These are phyloP conservation scores for Plasmopara halstedii DNA, from an alignment of 352 stramenopile genomes.

Conservation along the genomic window DNA sequence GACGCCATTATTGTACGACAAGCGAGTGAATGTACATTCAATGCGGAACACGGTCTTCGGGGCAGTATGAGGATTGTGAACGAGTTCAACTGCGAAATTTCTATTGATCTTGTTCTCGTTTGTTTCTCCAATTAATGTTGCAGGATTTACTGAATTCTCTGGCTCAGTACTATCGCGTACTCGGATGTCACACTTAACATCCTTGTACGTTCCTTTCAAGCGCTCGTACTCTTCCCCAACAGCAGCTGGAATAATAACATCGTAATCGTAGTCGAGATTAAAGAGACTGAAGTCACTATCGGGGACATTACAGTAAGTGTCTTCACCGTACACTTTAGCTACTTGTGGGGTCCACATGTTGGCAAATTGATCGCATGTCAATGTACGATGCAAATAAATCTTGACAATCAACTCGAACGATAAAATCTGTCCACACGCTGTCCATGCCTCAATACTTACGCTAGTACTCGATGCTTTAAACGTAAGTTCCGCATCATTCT, in stretches of 20 bases:
- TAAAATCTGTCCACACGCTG: slow-evolving; percentile 27
- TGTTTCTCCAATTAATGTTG: not conserved
- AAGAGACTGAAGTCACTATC: slow-evolving; percentile 19
- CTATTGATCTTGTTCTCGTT: not conserved
- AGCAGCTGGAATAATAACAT: not conserved
- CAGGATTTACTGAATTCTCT: not conserved
- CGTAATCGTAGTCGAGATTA: slow-evolving; percentile 5
- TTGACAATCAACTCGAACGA: slow-evolving; percentile 24
- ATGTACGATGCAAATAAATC: slow-evolving; percentile 26
- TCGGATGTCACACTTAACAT: slow-evolving; percentile 2
- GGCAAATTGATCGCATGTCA: slow-evolving; percentile 7
- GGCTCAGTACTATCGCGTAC: not conserved
- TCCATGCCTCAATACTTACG: slow-evolving; percentile 46
- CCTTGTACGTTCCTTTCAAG: slow-evolving; percentile 1
- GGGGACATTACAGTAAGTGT: slow-evolving; percentile 8
- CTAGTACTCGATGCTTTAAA: slow-evolving; percentile 12
- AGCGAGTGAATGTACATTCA: slow-evolving; percentile 31
- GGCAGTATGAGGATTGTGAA: slow-evolving; percentile 27
- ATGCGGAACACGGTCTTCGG: slow-evolving; percentile 24
- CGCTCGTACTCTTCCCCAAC: not conserved
- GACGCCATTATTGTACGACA: not conserved
- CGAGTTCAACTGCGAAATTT: slow-evolving; percentile 40
- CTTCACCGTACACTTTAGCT: not conserved
- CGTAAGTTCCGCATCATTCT: slow-evolving; percentile 13
- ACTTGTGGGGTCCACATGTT: not conserved